Percentiles rank a stretch among this genome's conserved stretches.
Evolutionary conservation across 306 rosid genomes (phyloP).

Genomic region (Cicer arietinum): DNA sequence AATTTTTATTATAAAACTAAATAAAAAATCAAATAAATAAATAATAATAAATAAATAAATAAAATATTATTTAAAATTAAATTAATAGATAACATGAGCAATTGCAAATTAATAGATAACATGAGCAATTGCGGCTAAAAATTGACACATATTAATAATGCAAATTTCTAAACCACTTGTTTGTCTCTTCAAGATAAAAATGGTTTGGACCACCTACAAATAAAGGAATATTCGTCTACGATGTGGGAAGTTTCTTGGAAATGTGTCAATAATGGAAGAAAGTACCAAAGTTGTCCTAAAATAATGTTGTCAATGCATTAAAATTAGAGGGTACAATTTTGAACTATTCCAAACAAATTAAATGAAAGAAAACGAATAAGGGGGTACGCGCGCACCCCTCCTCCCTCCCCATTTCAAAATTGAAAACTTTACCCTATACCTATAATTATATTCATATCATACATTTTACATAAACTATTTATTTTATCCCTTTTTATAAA

Average conservation of each 20-base stretch:
- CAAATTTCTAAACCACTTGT: slow-evolving; percentile 12
- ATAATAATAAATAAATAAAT: too few relatives aligned
- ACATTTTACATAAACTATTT: too few relatives aligned
- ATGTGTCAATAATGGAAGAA: background rate
- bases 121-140: too few relatives aligned
- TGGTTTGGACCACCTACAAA: background rate
- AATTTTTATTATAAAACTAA: too few relatives aligned
- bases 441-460: too few relatives aligned
- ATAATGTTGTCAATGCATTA: background rate
- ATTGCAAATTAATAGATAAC: too few relatives aligned
- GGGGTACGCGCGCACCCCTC: background rate
- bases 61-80: too few relatives aligned
- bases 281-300: slow-evolving; percentile 3
- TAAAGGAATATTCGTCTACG: background rate
- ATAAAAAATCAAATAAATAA: too few relatives aligned
- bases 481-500: too few relatives aligned
- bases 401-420: background rate
- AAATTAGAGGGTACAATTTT: background rate
- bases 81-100: too few relatives aligned
- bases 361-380: background rate
- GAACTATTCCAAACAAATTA: background rate
- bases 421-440: too few relatives aligned
- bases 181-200: slow-evolving; percentile 12
- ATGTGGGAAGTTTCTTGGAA: background rate
- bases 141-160: background rate